Evolutionary conservation across 495 filamentous ascomycete genomes (phyloP), one percentile per base, ranked within the genome.

Genomic region (Penicillium subrubescens): DNA sequence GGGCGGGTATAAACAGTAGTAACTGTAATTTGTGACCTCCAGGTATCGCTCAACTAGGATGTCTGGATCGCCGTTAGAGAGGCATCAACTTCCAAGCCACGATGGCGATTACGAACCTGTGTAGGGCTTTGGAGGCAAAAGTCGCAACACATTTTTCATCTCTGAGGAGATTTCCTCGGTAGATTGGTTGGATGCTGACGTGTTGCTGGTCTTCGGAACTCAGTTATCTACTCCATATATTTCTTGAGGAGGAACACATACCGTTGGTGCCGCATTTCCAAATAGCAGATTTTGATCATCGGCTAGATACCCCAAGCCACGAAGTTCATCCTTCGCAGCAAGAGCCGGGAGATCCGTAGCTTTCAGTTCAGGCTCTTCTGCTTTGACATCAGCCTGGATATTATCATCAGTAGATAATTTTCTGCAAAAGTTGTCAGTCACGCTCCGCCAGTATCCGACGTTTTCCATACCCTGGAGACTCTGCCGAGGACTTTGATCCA

Each of bases 1-100:
- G 2, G 81, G 73, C 14, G 78, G 81, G 52, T 84, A 86, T 2
- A 86, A 65, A 60, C 75, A 64, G 60, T 81, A 83, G 60, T 85
- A 87, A 41, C 80, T 79, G 46, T 79, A 77, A 61, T 85, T 87
- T 23, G 76, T 77, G 10, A 77, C 74, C 57, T 71, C 72, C 27
- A 85, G 71, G 64, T 78, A 86, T 60, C 79, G 78, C 58, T 83
- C 79, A 10, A 85, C 74, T 15, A 86, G 71, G 11, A 78, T 77
- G 57, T 86, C 84, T 84, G 56, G 0, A 57, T 5, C 0, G 29
- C n/a, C 3, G 52, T 73, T 17, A 73, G 63, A 23, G 44, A 19
- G 31, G 56, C 5, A 12, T 12, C 19, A 23, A 29, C 8, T 2
- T 53, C n/a, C n/a, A n/a, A n/a, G 31, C 25, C 1, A 35, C 23